Conservation (phyloP, 257 asterid species). For the Cinchona pubescens region DNA sequence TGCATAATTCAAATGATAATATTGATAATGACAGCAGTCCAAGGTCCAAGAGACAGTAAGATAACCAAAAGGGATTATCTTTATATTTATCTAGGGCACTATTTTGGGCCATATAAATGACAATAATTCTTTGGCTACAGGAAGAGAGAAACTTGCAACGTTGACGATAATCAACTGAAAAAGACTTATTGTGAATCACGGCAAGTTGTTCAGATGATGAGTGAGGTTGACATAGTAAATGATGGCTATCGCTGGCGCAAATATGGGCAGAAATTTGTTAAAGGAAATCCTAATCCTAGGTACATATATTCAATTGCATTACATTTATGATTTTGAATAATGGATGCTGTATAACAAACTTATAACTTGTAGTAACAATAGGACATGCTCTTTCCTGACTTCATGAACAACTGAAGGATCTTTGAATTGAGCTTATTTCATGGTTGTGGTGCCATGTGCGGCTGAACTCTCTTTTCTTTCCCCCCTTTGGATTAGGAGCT, state of each 20-base stretch:
- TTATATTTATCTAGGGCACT: slow-evolving; percentile 19
- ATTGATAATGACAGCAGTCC: slow-evolving; percentile 41
- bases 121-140: slow-evolving; percentile 37
- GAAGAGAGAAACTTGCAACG: slow-evolving; percentile 43
- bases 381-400: not conserved
- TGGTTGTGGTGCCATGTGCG: not conserved
- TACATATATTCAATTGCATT: slow-evolving; percentile 20
- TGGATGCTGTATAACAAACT: not conserved
- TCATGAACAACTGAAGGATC: not conserved
- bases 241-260: slow-evolving; percentile 98
- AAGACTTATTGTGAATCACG: slow-evolving; percentile 51
- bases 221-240: slow-evolving; percentile 71
- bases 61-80: slow-evolving; percentile 18
- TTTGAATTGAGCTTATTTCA: slow-evolving; percentile 1
- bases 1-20: slow-evolving; percentile 31
- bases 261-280: slow-evolving; percentile 91
- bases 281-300: slow-evolving; percentile 98
- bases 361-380: not conserved
- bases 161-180: slow-evolving; percentile 44
- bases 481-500: not conserved
- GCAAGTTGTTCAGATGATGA: slow-evolving; percentile 68
- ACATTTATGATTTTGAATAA: not conserved
- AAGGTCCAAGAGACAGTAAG: slow-evolving; percentile 71
- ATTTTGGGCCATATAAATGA: slow-evolving; percentile 16
- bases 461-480: not conserved